Conservation (phyloP, 495 filamentous ascomycete species). For the Glutinoglossum americanum region DNA sequence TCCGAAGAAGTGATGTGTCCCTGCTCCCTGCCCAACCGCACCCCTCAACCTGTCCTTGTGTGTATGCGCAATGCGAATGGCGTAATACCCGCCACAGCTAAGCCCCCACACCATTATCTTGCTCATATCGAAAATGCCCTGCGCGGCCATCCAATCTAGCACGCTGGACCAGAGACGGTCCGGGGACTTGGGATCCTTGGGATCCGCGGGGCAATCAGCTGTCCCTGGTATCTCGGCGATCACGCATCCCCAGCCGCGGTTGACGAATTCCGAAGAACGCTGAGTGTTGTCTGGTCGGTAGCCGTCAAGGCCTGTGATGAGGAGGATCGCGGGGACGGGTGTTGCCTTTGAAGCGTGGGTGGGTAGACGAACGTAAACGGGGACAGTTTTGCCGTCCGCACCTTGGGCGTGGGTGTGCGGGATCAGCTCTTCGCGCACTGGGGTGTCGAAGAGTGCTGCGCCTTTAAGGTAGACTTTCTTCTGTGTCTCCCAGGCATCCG, state of each 20-base stretch:
- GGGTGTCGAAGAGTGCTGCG: slow-evolving; percentile 28
- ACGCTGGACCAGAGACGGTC: slow-evolving; percentile 41
- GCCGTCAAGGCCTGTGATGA: slow-evolving; percentile 60
- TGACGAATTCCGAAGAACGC: slow-evolving; percentile 41
- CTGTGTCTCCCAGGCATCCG: slow-evolving; percentile 41
- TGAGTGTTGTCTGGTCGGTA: slow-evolving; percentile 62
- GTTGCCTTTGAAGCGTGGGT: slow-evolving; percentile 16
- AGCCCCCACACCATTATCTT: slow-evolving; percentile 50
- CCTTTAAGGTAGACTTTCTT: slow-evolving; percentile 43
- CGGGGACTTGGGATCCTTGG: slow-evolving; percentile 26
- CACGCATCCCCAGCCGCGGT: slow-evolving; percentile 36
- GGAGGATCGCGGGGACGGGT: slow-evolving; percentile 36
- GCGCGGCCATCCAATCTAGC: slow-evolving; percentile 39
- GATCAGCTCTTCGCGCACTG: slow-evolving; percentile 36
- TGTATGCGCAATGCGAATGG: slow-evolving; percentile 49
- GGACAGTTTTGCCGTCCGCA: slow-evolving; percentile 33
- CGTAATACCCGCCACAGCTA: slow-evolving; percentile 59
- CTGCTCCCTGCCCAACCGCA: slow-evolving; percentile 22
- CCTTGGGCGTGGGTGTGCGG: slow-evolving; percentile 29
- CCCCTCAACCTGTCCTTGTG: slow-evolving; percentile 37
- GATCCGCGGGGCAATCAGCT: slow-evolving; percentile 51
- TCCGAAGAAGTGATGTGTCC: background rate
- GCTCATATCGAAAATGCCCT: slow-evolving; percentile 36
- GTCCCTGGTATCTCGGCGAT: slow-evolving; percentile 62
- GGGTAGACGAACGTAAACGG: slow-evolving; percentile 42